phyloP scores from a whole-genome alignment of 1,139 yeast species.

The Meyerozyma guilliermondii region DNA sequence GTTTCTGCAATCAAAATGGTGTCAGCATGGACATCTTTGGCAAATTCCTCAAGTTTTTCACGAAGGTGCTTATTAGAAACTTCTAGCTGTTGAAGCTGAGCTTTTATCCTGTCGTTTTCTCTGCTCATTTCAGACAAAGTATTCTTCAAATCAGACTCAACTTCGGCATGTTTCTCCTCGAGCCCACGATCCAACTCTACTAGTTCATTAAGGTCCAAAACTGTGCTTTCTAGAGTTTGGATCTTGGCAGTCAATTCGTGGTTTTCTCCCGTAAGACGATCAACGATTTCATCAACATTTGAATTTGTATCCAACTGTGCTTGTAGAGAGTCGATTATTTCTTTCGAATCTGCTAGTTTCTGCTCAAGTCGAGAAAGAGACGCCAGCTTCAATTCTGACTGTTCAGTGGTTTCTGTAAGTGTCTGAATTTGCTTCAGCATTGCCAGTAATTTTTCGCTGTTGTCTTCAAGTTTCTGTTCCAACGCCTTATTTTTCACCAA shows the following conservation, averaged over 20 bases:
- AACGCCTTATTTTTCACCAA: slow-evolving; percentile 27
- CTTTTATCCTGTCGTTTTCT: not conserved
- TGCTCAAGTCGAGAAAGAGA: slow-evolving; percentile 9
- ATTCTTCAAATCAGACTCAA: not conserved
- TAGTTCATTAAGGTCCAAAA: slow-evolving; percentile 56
- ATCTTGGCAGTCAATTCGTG: slow-evolving; percentile 38
- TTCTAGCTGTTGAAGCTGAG: not conserved
- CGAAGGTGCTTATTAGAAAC: not conserved
- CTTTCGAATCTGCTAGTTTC: slow-evolving; percentile 35
- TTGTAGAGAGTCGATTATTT: slow-evolving; percentile 39
- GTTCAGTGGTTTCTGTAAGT: slow-evolving; percentile 12
- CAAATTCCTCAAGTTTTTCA: not conserved
- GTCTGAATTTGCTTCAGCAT: slow-evolving; percentile 11
- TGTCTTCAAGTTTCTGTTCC: slow-evolving; percentile 14
- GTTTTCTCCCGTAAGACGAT: slow-evolving; percentile 52
- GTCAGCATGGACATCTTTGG: not conserved
- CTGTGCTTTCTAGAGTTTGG: slow-evolving; percentile 30
- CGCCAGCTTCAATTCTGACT: not conserved
- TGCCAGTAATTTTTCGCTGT: slow-evolving; percentile 22
- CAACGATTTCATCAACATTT: slow-evolving; percentile 48
- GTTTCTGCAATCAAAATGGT: not conserved
- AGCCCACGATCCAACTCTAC: slow-evolving; percentile 57
- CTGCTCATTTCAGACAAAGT: not conserved
- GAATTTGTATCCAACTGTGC: slow-evolving; percentile 36
- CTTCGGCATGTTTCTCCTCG: slow-evolving; percentile 45